Base-by-base conservation (phyloP, 1,284 basidiomycete genomes). In the Neonothopanus nambi region DNA sequence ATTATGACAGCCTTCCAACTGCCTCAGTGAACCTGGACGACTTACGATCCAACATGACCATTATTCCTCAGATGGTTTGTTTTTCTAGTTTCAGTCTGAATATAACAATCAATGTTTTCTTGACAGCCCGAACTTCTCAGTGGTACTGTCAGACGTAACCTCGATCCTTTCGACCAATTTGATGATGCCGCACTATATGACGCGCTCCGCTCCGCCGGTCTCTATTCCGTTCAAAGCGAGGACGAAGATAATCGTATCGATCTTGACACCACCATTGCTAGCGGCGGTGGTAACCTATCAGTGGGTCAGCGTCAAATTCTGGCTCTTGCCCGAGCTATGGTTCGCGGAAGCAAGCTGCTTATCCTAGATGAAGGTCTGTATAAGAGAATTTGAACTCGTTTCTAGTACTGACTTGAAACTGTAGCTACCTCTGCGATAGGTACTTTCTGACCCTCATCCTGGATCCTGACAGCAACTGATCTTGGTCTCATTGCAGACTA, bases 91-190 rank as follows among this genome's bases (percentile, higher is more conserved):
- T 12, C 37, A 12, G 12, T n/a, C 65, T n/a, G 84, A 12, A 68
- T 81, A 13, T 23, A 13, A 23, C 13, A 33, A 11, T 21, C 26
- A 7, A 15, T 48, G 21, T 38, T 9, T 40, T 35, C 8, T 36
- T 17, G 23, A 3, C 28, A 76, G 70, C 82, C 85, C 2, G 78
- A 81, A 51, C 69, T 81, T 4, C 65, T 82, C n/a, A 73, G 70
- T 49, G 80, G 79, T 9, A 75, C 76, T 0, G 63, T 81, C 5
- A 69, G 80, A 6, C 64, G 74, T 24, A 82, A 82, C 59, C 60
- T 82, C 11, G 80, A 82, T 59, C 85, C 87, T 0, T 88, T 87
- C 65, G 74, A 72, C 13, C 72, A 82, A 60, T 73, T 80, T 59
- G 81, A 85, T 45, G 86, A 89, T 60, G 75, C 77, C 1, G 65